These are phyloP conservation scores for Suhomyces kunorum DNA, from an alignment of 1,139 yeast species.

Conservation along the genomic window DNA sequence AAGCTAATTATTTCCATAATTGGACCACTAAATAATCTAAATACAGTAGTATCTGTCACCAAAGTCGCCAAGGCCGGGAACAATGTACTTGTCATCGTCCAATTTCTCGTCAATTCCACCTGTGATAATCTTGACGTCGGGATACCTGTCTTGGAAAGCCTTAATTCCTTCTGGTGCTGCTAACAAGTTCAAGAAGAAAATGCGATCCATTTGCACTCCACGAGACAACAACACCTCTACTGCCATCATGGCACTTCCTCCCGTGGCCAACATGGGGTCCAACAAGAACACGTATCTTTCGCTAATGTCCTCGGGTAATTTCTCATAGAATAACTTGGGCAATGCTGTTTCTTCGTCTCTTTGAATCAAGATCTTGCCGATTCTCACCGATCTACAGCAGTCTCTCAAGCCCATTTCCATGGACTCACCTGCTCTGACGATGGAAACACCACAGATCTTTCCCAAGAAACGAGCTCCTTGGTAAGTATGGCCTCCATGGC, in stretches of 20 bases:
- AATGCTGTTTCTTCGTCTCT: slow-evolving; percentile 89
- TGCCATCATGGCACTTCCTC: slow-evolving; percentile 98
- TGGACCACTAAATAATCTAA: too few relatives aligned
- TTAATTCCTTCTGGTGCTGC: slow-evolving; percentile 94
- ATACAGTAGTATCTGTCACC: slow-evolving; percentile 97
- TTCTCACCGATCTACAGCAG: slow-evolving; percentile 89
- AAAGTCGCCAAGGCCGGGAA: slow-evolving; percentile 96
- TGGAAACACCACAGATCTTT: slow-evolving; percentile 95
- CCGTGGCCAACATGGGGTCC: slow-evolving; percentile 98
- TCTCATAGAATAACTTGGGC: slow-evolving; percentile 84
- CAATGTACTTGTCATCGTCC: slow-evolving; percentile 80
- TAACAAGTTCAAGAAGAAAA: slow-evolving; percentile 82
- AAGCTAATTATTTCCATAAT: too few relatives aligned
- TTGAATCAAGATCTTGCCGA: slow-evolving; percentile 94
- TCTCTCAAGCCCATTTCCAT: slow-evolving; percentile 98
- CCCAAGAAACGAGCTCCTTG: slow-evolving; percentile 85
- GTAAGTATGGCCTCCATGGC: slow-evolving; percentile 75
- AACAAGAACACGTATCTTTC: slow-evolving; percentile 85
- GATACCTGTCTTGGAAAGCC: slow-evolving; percentile 75
- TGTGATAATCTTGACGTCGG: slow-evolving; percentile 83
- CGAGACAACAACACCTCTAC: slow-evolving; percentile 82
- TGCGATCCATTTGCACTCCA: slow-evolving; percentile 86
- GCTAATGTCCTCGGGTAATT: slow-evolving; percentile 87
- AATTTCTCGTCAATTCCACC: slow-evolving; percentile 89
- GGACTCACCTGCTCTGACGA: slow-evolving; percentile 96